Percentiles rank a stretch among this genome's conserved stretches.
phyloP scores from a whole-genome alignment of 1,139 yeast genomes.

The Torulaspora globosa region DNA sequence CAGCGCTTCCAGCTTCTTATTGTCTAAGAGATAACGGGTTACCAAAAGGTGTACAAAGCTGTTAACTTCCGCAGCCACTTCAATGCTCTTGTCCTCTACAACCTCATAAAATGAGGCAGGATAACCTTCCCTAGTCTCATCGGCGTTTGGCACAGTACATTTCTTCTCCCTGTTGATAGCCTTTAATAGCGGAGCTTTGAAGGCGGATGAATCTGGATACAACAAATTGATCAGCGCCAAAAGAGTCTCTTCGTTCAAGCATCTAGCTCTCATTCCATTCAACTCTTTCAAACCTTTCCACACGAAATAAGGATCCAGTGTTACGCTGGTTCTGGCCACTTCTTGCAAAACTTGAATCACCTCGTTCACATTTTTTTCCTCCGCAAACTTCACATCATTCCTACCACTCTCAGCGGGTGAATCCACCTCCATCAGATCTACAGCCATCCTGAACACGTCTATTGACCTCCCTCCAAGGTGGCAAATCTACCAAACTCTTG shows the following conservation, averaged over 20 bases:
- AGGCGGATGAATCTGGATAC: slow-evolving; percentile 49
- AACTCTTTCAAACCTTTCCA: slow-evolving; percentile 82
- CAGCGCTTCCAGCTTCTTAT: slow-evolving; percentile 47
- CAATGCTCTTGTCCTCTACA: slow-evolving; percentile 30
- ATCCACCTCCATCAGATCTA: slow-evolving; percentile 31
- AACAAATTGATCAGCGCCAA: slow-evolving; percentile 48
- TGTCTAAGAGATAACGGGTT: slow-evolving; percentile 72
- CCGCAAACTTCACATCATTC: slow-evolving; percentile 21
- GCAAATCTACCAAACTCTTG: slow-evolving; percentile 3
- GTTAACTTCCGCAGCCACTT: slow-evolving; percentile 71
- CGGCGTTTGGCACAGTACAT: slow-evolving; percentile 34
- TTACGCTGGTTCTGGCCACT: slow-evolving; percentile 60
- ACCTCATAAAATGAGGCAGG: slow-evolving; percentile 36
- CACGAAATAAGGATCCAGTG: slow-evolving; percentile 81
- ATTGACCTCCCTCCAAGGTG: slow-evolving; percentile 5
- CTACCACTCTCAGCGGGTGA: slow-evolving; percentile 30
- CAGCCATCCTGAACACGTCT: slow-evolving; percentile 19
- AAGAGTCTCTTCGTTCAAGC: slow-evolving; percentile 51
- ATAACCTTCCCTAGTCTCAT: slow-evolving; percentile 31
- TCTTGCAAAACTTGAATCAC: slow-evolving; percentile 36
- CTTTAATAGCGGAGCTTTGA: slow-evolving; percentile 45
- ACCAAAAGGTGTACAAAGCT: slow-evolving; percentile 73
- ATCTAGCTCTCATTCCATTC: slow-evolving; percentile 64
- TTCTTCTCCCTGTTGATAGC: slow-evolving; percentile 39
- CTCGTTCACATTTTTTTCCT: slow-evolving; percentile 31